These are phyloP conservation scores for Mentha longifolia DNA, from an alignment of 257 asterid species.

Conservation along the genomic window DNA sequence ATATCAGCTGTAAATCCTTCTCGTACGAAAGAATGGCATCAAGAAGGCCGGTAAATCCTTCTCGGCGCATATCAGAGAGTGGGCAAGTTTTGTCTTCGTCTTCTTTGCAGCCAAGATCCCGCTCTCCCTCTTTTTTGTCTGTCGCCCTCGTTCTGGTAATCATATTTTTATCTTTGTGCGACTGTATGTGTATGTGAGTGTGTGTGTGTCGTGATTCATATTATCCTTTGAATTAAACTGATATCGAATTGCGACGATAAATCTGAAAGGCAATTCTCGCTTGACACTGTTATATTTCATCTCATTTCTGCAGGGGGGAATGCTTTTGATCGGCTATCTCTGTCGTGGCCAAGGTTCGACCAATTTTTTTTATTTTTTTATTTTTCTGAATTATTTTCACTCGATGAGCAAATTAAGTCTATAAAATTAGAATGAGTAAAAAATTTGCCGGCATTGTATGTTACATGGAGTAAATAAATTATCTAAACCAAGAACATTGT, in stretches of 20 bases:
- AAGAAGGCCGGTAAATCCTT: constrained; percentile 73
- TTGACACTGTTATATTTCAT: constrained; percentile 19
- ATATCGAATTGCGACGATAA: not conserved
- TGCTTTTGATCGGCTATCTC: constrained; percentile 53
- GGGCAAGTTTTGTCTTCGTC: constrained; percentile 49
- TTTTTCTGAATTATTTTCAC: not conserved
- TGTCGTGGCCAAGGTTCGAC: constrained; percentile 61
- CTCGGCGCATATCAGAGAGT: constrained; percentile 56
- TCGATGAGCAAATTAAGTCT: not conserved
- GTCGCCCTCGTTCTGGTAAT: constrained; percentile 63
- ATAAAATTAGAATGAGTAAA: not conserved
- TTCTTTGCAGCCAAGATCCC: constrained; percentile 55
- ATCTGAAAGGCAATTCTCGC: not conserved
- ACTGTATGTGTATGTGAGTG: too few relatives aligned
- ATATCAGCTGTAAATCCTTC: constrained; percentile 14
- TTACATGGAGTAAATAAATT: not conserved
- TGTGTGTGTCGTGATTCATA: not conserved
- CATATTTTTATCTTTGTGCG: not conserved
- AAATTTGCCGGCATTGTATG: constrained; percentile 19
- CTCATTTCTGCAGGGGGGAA: constrained; percentile 56
- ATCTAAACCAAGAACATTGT: not conserved
- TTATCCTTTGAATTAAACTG: not conserved
- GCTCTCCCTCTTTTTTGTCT: constrained; percentile 51
- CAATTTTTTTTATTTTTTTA: too few relatives aligned
- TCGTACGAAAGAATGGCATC: constrained; percentile 46